Percentiles rank a stretch among this genome's conserved stretches.
These are phyloP conservation scores for Paratrimastix pyriformis DNA, from an alignment of 78 protist species.

Conservation along the genomic window DNA sequence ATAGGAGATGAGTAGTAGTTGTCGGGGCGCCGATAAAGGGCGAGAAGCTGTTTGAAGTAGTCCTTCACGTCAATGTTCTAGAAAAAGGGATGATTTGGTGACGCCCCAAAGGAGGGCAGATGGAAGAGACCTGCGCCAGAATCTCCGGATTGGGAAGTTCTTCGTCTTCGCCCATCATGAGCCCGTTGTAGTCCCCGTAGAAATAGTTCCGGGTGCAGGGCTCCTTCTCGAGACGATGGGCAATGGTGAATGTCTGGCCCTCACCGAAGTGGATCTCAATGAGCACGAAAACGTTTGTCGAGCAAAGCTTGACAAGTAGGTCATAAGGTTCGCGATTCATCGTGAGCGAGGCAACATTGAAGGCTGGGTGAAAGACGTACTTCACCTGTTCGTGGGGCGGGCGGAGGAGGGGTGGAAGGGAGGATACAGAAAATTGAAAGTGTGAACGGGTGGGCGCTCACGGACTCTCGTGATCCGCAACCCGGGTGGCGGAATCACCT, in stretches of 20 bases:
- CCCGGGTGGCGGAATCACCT: conserved; percentile 15
- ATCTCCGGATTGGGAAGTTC: too few species aligned
- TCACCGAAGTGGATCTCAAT: conserved; percentile 3
- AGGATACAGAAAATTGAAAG: too few species aligned
- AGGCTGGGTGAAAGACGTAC: conserved; percentile 28
- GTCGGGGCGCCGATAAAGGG: conserved; percentile 6
- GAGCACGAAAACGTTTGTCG: conserved; percentile 9
- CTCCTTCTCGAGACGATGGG: conserved; percentile 7
- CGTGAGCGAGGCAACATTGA: not conserved
- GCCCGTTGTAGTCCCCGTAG: conserved; percentile 4
- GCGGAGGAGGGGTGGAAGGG: too few species aligned
- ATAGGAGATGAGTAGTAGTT: conserved; percentile 21
- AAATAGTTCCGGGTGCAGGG: conserved; percentile 3
- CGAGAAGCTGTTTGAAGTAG: not conserved
- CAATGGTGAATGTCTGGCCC: not conserved
- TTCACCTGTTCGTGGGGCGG: too few species aligned
- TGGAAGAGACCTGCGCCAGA: too few species aligned
- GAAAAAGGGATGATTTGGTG: too few species aligned
- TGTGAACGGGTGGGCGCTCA: too few species aligned
- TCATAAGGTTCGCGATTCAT: conserved; percentile 7
- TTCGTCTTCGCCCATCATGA: not conserved
- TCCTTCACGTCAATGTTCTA: conserved; percentile 6
- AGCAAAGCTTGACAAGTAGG: conserved; percentile 14
- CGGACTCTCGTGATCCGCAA: too few species aligned
- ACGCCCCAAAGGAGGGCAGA: too few species aligned